Conservation (phyloP, 2,329 filamentous ascomycete genomes). For the Epichloe sp. region DNA sequence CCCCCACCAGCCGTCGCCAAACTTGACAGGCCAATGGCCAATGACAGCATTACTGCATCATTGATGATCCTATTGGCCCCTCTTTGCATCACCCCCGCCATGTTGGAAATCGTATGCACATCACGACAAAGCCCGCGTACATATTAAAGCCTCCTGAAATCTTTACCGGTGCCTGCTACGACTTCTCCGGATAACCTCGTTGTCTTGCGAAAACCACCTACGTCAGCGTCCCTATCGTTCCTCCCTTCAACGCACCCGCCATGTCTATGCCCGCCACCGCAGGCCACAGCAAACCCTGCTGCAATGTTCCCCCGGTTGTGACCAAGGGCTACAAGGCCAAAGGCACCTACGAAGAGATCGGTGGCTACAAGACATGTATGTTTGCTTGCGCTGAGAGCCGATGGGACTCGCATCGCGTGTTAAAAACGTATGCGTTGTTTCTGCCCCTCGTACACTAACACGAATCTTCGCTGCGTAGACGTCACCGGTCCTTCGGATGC, state of each 20-base stretch:
- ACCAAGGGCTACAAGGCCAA: constrained; percentile 39
- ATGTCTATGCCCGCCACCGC: constrained; percentile 40
- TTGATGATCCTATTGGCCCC: no score
- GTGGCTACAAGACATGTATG: constrained; percentile 39
- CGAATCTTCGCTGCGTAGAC: constrained; percentile 18
- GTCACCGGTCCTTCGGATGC: constrained; percentile 33
- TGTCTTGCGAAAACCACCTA: no score
- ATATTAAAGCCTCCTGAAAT: no score
- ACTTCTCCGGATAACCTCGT: no score
- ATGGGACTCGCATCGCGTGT: neutral
- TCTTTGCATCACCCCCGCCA: no score
- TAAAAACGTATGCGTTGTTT: neutral
- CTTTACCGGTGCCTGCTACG: no score
- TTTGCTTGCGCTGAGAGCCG: neutral
- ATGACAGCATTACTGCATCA: no score
- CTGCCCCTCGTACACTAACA: neutral
- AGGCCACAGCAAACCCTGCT: constrained; percentile 44
- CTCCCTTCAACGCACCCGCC: constrained; percentile 6
- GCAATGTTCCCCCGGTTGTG: constrained; percentile 45
- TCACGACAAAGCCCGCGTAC: no score
- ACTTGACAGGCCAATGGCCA: neutral
- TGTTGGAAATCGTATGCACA: no score
- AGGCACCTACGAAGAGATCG: constrained; percentile 43
- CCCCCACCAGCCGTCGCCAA: neutral
- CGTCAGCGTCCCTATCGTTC: no score